These are phyloP conservation scores for Camillea tinctor DNA, from an alignment of 2,329 filamentous ascomycete species.

Conservation along the genomic window DNA sequence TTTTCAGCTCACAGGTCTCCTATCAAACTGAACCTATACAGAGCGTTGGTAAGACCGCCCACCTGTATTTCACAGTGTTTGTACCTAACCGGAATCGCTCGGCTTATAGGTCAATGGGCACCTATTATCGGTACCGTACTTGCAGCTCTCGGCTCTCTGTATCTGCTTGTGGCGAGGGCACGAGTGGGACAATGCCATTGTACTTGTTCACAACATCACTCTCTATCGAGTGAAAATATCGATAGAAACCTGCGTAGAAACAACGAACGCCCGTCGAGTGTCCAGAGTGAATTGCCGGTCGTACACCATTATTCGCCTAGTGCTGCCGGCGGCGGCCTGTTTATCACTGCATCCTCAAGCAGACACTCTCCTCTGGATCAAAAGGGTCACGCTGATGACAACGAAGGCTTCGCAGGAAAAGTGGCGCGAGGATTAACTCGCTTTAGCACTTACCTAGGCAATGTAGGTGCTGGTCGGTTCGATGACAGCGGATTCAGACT, in stretches of 20 bases:
- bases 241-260: slow-evolving; percentile 8
- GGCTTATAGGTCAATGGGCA: slow-evolving; percentile 53
- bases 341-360: slow-evolving; percentile 5
- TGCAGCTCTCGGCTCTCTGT: slow-evolving; percentile 58
- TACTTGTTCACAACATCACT: slow-evolving; percentile 25
- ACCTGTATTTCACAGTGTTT: not conserved
- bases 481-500: slow-evolving; percentile 49
- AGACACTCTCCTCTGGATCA: slow-evolving; percentile 1
- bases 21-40: slow-evolving; percentile 63
- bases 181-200: slow-evolving; percentile 22
- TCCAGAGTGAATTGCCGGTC: not conserved
- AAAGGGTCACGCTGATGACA: slow-evolving; percentile 2
- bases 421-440: slow-evolving; percentile 43
- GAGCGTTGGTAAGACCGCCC: slow-evolving; percentile 52
- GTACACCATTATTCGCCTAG: slow-evolving; percentile 7
- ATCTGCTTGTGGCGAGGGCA: slow-evolving; percentile 46
- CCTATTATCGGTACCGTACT: slow-evolving; percentile 58
- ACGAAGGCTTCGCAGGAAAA: slow-evolving; percentile 37
- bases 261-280: not conserved
- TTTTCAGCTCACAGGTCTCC: slow-evolving; percentile 54
- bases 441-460: slow-evolving; percentile 46
- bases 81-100: slow-evolving; percentile 4
- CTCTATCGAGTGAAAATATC: slow-evolving; percentile 1
- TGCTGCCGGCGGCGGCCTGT: slow-evolving; percentile 1
- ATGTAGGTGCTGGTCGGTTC: slow-evolving; percentile 45